phyloP scores from a whole-genome alignment of 345 rosid species.

The Eucalyptus urophylla region DNA sequence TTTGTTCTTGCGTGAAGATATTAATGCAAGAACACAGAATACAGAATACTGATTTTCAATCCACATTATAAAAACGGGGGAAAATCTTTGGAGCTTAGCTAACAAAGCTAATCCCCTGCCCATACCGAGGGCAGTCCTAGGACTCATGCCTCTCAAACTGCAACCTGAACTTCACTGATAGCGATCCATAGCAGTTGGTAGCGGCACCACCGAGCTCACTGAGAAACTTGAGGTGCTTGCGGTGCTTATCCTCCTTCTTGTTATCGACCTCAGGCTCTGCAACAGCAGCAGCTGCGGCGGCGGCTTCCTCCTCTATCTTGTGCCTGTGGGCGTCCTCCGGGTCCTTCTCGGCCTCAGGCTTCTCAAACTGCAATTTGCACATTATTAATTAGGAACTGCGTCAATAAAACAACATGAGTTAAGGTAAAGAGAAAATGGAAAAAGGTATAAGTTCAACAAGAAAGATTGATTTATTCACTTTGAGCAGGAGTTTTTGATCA shows the following conservation, averaged over 20 bases:
- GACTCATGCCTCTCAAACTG: no score
- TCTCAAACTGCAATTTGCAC: constrained; percentile 7
- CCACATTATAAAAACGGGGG: background rate
- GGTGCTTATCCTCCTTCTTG: fast-evolving
- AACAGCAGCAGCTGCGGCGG: constrained; percentile 13
- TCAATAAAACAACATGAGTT: background rate
- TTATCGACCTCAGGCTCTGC: no score
- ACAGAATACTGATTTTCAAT: background rate
- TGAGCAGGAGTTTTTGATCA: background rate
- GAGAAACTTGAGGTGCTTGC: fast-evolving
- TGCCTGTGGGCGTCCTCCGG: constrained; percentile 47
- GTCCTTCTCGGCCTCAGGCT: constrained; percentile 32
- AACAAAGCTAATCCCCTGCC: background rate
- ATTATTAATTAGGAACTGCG: background rate
- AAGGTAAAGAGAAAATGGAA: background rate
- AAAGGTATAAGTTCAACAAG: background rate
- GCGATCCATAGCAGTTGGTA: fast-evolving
- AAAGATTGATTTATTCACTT: background rate
- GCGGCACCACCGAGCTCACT: fast-evolving
- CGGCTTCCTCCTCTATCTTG: constrained; percentile 34
- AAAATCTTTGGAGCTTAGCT: background rate
- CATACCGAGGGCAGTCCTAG: background rate
- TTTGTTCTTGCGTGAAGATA: background rate
- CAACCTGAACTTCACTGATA: fast-evolving
- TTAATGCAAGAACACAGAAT: background rate